Conservation (phyloP, 495 filamentous ascomycete species). For the Talaromyces ruber region DNA sequence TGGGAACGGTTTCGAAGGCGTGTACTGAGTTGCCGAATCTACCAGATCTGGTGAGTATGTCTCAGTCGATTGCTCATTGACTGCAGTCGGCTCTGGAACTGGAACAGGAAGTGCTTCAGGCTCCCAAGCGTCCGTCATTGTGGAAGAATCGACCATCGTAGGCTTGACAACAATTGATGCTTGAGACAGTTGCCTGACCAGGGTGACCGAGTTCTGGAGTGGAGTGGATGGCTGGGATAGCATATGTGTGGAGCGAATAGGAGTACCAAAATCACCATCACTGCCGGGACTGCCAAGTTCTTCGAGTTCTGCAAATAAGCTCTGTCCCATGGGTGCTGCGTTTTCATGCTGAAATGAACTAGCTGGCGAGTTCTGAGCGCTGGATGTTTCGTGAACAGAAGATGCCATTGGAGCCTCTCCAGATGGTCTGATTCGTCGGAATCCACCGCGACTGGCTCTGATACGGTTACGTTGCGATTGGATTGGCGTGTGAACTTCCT, state of each 20-base stretch:
- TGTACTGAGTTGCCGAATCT: conserved; percentile 30
- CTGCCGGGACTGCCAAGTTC: conserved; percentile 61
- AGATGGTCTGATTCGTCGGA: conserved; percentile 54
- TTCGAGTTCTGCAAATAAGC: conserved; percentile 81
- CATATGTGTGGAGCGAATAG: conserved; percentile 20
- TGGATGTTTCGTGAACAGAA: conserved; percentile 34
- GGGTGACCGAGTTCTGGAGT: conserved; percentile 27
- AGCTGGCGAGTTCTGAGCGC: conserved; percentile 42
- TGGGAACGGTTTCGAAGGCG: conserved; percentile 18
- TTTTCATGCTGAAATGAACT: conserved; percentile 34
- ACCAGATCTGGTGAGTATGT: conserved; percentile 14
- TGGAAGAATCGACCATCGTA: conserved; percentile 68
- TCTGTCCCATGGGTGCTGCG: conserved; percentile 56
- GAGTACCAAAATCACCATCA: conserved; percentile 39
- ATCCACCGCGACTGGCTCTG: conserved; percentile 53
- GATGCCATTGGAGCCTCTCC: conserved; percentile 54
- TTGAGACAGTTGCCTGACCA: conserved; percentile 32
- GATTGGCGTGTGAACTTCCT: conserved; percentile 55
- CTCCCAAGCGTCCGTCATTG: conserved; percentile 78
- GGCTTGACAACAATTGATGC: conserved; percentile 20
- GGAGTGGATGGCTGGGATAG: conserved; percentile 47
- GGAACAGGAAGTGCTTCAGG: background rate
- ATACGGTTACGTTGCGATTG: conserved; percentile 63
- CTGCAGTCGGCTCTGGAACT: background rate
- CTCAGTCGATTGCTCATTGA: background rate